Conservation (phyloP, 2,329 filamentous ascomycete genomes). For the Xylaria sp. region DNA sequence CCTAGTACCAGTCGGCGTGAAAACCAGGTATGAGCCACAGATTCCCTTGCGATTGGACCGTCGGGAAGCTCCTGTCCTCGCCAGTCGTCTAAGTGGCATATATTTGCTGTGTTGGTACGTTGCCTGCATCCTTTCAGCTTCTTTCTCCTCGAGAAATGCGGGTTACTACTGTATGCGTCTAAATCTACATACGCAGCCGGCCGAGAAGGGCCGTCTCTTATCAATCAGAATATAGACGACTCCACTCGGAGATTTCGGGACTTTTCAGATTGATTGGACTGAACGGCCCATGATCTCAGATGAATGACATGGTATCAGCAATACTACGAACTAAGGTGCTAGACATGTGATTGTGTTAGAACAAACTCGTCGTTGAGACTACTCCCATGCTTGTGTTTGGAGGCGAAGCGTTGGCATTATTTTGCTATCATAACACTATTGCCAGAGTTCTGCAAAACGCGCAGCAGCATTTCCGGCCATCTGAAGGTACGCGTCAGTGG, state of each 20-base stretch:
- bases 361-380: neutral
- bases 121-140: neutral
- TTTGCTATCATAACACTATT: neutral
- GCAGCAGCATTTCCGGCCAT: slow-evolving; percentile 31
- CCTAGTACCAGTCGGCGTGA: slow-evolving; percentile 5
- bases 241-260: slow-evolving; percentile 8
- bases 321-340: neutral
- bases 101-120: neutral
- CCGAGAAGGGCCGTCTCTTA: slow-evolving; percentile 47
- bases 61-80: slow-evolving; percentile 30
- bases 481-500: slow-evolving; percentile 30
- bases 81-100: slow-evolving; percentile 16
- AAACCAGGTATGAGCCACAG: slow-evolving; percentile 23
- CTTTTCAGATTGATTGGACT: slow-evolving; percentile 1
- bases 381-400: neutral
- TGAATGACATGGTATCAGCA: neutral
- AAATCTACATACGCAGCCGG: neutral
- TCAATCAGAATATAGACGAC: slow-evolving; percentile 49
- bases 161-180: slow-evolving; percentile 19
- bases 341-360: neutral
- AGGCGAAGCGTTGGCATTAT: neutral
- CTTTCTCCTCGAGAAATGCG: neutral
- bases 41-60: slow-evolving; percentile 39
- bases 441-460: slow-evolving; percentile 24
- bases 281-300: neutral